Evolutionary conservation across 768 basidiomycete genomes (phyloP), one percentile per base, ranked within the genome.

Genomic region (Cubamyces sp.): DNA sequence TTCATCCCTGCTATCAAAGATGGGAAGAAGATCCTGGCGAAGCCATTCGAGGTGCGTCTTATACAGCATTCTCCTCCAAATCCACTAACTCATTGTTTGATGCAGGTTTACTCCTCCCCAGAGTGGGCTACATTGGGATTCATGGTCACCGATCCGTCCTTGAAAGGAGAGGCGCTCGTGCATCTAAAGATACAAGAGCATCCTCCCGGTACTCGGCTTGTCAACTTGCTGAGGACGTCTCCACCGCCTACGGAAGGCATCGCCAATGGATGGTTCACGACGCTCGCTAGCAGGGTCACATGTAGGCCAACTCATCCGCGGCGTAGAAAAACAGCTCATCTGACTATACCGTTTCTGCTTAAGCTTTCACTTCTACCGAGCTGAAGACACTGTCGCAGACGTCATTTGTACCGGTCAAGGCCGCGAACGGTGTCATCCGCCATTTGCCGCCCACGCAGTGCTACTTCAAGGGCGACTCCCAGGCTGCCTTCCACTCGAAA

Each of bases 101-200:
- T 49, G 14, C 61, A 95, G 88, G 91, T 94, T 0, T 94, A 87
- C 69, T 82, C 84, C 7, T 82, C 84, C 55, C 71, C 79, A 0
- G 83, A 87, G 26, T 94, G 90, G 82, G 82, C 86, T 1, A 73
- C 78, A 0, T 78, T 98, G n/a, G 93, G 94, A 2, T 96, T 96
- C 72, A 73, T 84, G 8, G 80, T 91, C 2, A 79, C 92, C 1
- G 81, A 87, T 50, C 81, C 84, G 7, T 74, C 67, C 25, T 74
- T 85, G 61, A 80, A 78, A 23, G 74, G 77, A 4, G 84, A 88
- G 59, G 83, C 83, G 0, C 69, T 81, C 1, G 68, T 74, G 11
- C 94, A 92, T 68, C 76, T 97, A 41, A 84, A 87, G 62, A 78
- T 98, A 14, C 77, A 76, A 43, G 81, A 85, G 60, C 84, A 92